Conservation (phyloP, 495 filamentous ascomycete species). For the Penicillium bialowiezense region DNA sequence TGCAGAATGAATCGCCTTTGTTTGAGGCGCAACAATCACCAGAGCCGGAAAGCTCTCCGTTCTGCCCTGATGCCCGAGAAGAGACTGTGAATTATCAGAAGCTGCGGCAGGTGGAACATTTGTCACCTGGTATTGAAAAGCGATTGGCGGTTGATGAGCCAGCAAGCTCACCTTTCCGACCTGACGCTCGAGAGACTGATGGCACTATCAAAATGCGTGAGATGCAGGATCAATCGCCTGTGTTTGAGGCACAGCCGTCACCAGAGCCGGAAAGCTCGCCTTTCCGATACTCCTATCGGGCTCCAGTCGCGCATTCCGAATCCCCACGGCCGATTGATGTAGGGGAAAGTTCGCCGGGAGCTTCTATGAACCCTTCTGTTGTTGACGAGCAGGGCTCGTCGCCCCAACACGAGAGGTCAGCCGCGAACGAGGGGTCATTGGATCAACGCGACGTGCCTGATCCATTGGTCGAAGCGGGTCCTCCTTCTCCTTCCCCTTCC, state of each 20-base stretch:
- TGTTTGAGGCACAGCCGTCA: no score
- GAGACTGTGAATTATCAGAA: background rate
- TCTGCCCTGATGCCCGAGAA: conserved; percentile 5
- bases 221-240: background rate
- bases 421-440: background rate
- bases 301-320: background rate
- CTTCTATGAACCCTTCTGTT: background rate
- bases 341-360: background rate
- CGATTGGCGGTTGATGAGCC: background rate
- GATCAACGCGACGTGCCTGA: background rate
- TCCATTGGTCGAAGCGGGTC: no score
- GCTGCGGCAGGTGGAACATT: conserved; percentile 1
- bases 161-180: conserved; percentile 13
- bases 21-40: background rate
- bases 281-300: background rate
- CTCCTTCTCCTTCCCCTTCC: conserved; percentile 1
- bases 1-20: conserved; percentile 1
- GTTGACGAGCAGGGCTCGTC: background rate
- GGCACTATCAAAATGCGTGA: background rate
- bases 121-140: background rate
- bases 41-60: conserved; percentile 5
- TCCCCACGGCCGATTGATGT: background rate
- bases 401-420: background rate
- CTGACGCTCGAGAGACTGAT: background rate
- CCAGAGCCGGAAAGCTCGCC: background rate